A percentile compares a stretch with the other conserved stretches of the same genome.
Evolutionary conservation across 2,329 filamentous ascomycete species (phyloP).

Genomic region (Aspergillus oerlinghausenensis): DNA sequence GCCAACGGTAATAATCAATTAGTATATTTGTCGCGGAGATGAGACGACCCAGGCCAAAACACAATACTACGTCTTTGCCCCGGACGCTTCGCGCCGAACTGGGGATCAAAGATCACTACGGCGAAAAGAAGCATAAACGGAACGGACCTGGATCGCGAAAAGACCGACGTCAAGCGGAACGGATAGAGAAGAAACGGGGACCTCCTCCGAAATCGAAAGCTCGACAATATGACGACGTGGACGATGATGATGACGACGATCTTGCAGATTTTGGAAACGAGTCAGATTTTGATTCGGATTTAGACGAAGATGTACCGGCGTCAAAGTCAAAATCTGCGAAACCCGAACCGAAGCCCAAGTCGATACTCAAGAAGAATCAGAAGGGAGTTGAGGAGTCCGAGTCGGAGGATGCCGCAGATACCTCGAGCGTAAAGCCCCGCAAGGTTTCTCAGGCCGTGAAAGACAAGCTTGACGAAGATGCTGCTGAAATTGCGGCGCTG

Average conservation of each 20-base stretch:
- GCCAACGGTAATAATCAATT: not conserved
- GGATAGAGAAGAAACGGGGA: constrained; percentile 54
- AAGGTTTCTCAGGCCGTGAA: constrained; percentile 44
- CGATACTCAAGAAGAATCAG: constrained; percentile 32
- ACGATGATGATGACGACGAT: constrained; percentile 23
- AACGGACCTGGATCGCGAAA: constrained; percentile 47
- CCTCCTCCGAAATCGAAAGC: constrained; percentile 14
- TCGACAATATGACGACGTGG: constrained; percentile 11
- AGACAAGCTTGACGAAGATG: constrained; percentile 69
- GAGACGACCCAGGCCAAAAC: constrained; percentile 26
- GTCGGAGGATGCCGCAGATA: constrained; percentile 24
- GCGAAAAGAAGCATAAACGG: constrained; percentile 27
- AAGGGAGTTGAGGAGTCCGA: constrained; percentile 23
- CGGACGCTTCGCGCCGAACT: constrained; percentile 37
- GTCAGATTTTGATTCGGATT: constrained; percentile 15
- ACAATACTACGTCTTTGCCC: constrained; percentile 42
- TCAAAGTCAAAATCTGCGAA: constrained; percentile 20
- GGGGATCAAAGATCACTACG: constrained; percentile 34
- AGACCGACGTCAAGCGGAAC: constrained; percentile 63
- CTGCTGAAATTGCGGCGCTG: constrained; percentile 79
- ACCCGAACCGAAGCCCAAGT: constrained; percentile 24
- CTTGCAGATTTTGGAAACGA: constrained; percentile 25
- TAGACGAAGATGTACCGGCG: constrained; percentile 17
- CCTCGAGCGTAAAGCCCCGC: constrained; percentile 2
- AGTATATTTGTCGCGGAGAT: constrained; percentile 18